phyloP scores from a whole-genome alignment of 495 filamentous ascomycete genomes.

The Podospora australis region DNA sequence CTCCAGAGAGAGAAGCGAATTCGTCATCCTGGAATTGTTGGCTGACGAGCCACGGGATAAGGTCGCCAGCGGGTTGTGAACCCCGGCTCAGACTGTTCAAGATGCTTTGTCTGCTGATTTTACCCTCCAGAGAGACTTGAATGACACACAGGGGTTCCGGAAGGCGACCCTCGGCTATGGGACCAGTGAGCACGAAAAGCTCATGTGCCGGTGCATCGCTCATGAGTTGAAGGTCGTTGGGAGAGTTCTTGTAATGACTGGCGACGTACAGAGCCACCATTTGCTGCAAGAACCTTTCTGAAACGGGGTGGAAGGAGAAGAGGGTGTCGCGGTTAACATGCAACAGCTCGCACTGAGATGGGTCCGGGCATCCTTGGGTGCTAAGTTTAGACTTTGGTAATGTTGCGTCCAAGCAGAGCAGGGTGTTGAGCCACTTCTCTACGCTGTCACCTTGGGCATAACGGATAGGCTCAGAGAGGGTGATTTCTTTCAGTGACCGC shows the following conservation, averaged over 20 bases:
- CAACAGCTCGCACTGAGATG: constrained; percentile 80
- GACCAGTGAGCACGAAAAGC: constrained; percentile 89
- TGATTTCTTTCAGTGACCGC: constrained; percentile 86
- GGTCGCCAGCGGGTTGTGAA: constrained; percentile 82
- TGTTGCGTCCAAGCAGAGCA: constrained; percentile 90
- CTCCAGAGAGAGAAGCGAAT: constrained; percentile 89
- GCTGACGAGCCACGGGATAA: constrained; percentile 96
- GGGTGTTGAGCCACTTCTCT: constrained; percentile 92
- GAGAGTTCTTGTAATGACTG: constrained; percentile 96
- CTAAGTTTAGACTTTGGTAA: constrained; percentile 68
- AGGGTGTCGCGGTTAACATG: constrained; percentile 95
- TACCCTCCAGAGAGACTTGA: constrained; percentile 90
- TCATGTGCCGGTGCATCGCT: constrained; percentile 96
- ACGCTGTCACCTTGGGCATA: constrained; percentile 88
- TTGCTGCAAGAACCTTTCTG: constrained; percentile 92
- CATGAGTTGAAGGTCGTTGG: constrained; percentile 96
- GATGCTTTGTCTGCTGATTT: constrained; percentile 88
- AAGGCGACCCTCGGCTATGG: constrained; percentile 71
- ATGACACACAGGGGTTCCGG: constrained; percentile 94
- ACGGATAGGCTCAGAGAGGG: constrained; percentile 86
- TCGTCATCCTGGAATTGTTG: constrained; percentile 98
- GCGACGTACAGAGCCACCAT: constrained; percentile 99
- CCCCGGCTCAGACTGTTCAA: constrained; percentile 83
- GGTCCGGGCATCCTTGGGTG: constrained; percentile 80
- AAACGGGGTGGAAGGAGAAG: constrained; percentile 96